phyloP scores from a whole-genome alignment of 176 grass and related monocot genomes.

The Triticum aestivum region DNA sequence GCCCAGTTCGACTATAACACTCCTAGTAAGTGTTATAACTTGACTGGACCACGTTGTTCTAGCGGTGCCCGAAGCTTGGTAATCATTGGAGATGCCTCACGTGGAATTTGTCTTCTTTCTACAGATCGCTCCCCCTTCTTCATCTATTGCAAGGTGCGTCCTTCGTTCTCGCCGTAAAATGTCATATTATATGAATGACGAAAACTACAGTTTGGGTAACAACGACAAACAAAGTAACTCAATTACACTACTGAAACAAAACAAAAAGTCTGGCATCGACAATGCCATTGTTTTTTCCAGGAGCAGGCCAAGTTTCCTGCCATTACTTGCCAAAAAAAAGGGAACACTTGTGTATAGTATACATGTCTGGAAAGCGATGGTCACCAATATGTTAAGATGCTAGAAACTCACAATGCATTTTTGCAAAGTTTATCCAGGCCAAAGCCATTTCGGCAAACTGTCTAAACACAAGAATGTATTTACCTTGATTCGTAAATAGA shows the following conservation, averaged over 20 bases:
- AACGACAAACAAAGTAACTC: background rate
- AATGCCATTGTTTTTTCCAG: background rate
- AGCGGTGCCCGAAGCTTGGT: background rate
- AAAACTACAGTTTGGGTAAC: no score
- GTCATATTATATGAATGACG: no score
- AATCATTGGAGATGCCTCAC: no score
- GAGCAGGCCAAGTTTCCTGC: background rate
- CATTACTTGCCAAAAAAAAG: background rate
- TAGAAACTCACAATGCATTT: no score
- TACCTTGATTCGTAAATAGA: no score
- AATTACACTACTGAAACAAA: background rate
- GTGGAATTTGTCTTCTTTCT: background rate
- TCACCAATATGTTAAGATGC: no score
- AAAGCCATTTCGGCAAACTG: no score
- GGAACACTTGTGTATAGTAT: background rate
- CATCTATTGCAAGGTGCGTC: background rate
- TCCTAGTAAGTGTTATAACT: no score
- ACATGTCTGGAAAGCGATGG: no score
- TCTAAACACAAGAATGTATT: no score
- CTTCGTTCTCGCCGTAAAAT: background rate
- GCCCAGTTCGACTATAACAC: no score
- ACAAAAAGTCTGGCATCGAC: background rate
- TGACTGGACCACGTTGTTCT: background rate
- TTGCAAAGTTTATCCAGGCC: no score
- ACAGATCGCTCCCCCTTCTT: background rate